A percentile compares a stretch with the other conserved stretches of the same genome.
These are phyloP conservation scores for Brassica hybrid DNA, from an alignment of 441 rosid species.

Conservation along the genomic window DNA sequence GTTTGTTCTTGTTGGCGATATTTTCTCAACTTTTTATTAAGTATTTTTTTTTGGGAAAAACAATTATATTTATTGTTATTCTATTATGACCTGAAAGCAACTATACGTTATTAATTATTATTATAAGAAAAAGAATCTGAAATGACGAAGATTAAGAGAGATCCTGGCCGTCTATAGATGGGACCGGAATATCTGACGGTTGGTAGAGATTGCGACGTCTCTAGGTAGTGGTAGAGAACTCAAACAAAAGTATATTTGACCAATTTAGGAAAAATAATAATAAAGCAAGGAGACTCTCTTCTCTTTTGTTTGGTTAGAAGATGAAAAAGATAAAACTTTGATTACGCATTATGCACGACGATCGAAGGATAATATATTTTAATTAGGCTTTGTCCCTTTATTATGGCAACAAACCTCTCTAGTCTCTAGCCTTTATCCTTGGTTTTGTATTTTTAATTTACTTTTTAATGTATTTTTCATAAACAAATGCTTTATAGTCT, in stretches of 20 bases:
- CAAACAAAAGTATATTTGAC: constrained; percentile 13
- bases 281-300: background rate
- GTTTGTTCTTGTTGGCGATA: constrained; percentile 35
- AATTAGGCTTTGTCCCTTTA: constrained; percentile 25
- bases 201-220: constrained; percentile 46
- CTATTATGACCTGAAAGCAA: constrained; percentile 26
- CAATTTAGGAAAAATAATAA: background rate
- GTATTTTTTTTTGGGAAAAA: constrained; percentile 20
- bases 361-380: constrained; percentile 29
- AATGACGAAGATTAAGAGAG: constrained; percentile 42
- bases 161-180: constrained; percentile 40
- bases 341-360: constrained; percentile 36
- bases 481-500: too few species aligned
- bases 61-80: constrained; percentile 12
- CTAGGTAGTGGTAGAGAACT: constrained; percentile 46
- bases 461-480: too few species aligned
- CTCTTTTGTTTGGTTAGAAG: constrained; percentile 29
- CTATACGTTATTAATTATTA: background rate
- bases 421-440: constrained; percentile 32
- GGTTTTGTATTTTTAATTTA: background rate
- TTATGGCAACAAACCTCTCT: constrained; percentile 28
- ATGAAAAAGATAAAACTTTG: background rate
- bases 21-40: constrained; percentile 10
- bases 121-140: constrained; percentile 33
- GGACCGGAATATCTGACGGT: constrained; percentile 43